Conservation (phyloP, 2,329 filamentous ascomycete genomes). For the Arachnopeziza araneosa region DNA sequence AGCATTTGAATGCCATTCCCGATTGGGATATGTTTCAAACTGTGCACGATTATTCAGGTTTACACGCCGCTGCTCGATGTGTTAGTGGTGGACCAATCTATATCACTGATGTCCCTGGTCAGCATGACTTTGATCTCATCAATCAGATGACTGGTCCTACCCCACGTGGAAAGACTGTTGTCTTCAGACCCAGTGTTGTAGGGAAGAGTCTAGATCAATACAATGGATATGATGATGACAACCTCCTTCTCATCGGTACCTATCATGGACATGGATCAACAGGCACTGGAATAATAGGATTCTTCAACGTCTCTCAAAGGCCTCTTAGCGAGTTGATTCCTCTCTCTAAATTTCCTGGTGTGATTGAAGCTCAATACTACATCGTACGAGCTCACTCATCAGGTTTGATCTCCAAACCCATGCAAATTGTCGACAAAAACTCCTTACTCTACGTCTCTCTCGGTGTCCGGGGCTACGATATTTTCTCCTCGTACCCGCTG, state of each 20-base stretch:
- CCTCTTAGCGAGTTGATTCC: conserved; percentile 63
- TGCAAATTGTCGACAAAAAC: conserved; percentile 38
- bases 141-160: conserved; percentile 75
- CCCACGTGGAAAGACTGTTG: conserved; percentile 65
- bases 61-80: conserved; percentile 86
- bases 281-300: conserved; percentile 70
- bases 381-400: conserved; percentile 67
- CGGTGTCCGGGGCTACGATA: conserved; percentile 66
- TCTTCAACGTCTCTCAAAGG: conserved; percentile 73
- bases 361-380: conserved; percentile 53
- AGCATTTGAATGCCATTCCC: conserved; percentile 79
- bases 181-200: conserved; percentile 70
- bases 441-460: conserved; percentile 59
- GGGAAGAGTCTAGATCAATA: conserved; percentile 72
- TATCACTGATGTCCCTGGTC: conserved; percentile 83
- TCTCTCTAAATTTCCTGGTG: conserved; percentile 68
- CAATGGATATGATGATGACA: conserved; percentile 65
- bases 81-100: conserved; percentile 90
- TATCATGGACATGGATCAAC: conserved; percentile 68
- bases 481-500: conserved; percentile 69
- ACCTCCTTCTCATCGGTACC: conserved; percentile 70
- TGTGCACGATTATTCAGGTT: conserved; percentile 62
- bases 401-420: conserved; percentile 53
- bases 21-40: conserved; percentile 75
- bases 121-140: conserved; percentile 72